phyloP scores from a whole-genome alignment of 805 yeast genomes.

The Wickerhamomyces queroliae region DNA sequence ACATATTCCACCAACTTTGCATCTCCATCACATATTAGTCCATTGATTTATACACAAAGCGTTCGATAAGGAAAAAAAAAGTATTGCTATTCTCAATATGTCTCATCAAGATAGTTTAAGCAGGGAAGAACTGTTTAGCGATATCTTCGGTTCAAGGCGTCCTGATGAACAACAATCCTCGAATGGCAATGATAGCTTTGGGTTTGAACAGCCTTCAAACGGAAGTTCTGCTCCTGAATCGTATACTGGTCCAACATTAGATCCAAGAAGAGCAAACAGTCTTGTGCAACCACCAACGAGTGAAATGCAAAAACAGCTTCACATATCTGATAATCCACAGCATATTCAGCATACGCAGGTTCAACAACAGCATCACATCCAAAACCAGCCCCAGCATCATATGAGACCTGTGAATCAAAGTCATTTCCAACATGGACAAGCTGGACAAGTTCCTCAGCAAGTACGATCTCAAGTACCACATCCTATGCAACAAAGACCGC shows the following conservation, averaged over 20 bases:
- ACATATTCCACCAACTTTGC: too few species aligned
- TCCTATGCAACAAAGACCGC: too few species aligned
- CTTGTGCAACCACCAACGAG: background rate
- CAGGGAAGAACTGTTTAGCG: conserved; percentile 25
- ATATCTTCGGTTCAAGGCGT: conserved; percentile 25
- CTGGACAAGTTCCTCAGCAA: conserved; percentile 2
- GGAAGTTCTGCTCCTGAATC: background rate
- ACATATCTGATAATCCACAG: too few species aligned
- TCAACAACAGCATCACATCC: conserved; percentile 1
- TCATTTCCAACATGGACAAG: conserved; percentile 1
- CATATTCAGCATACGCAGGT: background rate
- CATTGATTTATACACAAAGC: too few species aligned
- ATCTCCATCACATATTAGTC: too few species aligned
- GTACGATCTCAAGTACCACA: background rate
- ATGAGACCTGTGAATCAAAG: background rate
- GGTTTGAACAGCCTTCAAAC: background rate
- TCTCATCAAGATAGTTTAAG: conserved; percentile 6
- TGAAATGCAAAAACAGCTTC: background rate
- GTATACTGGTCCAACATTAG: conserved; percentile 1
- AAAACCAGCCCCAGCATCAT: conserved; percentile 1
- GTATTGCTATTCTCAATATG: too few species aligned
- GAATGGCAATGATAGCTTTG: background rate
- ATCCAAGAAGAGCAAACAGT: conserved; percentile 1
- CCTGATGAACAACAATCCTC: conserved; percentile 3
- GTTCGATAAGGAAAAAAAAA: too few species aligned